Percentiles rank a stretch among this genome's conserved stretches.
These are phyloP conservation scores for Sicyos edulis DNA, from an alignment of 306 rosid species.

Conservation along the genomic window DNA sequence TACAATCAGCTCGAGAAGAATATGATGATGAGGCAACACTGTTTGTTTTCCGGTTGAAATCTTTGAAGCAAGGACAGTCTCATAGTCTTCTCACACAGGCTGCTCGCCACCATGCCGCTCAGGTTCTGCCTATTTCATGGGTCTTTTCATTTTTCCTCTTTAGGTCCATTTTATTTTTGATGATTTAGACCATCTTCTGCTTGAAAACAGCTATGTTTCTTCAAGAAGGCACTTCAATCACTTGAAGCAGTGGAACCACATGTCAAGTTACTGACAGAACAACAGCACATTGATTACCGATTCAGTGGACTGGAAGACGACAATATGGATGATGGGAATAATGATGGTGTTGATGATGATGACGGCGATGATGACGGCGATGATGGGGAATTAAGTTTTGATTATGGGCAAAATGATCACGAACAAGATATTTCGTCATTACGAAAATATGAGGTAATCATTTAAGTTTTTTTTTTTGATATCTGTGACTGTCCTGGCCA, in stretches of 20 bases:
- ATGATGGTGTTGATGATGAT: conserved; percentile 35
- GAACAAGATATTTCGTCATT: conserved; percentile 51
- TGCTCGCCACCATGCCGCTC: conserved; percentile 98
- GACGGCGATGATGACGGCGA: conserved; percentile 48
- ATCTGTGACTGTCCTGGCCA: too few relatives aligned
- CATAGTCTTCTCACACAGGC: conserved; percentile 98
- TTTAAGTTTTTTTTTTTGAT: too few relatives aligned
- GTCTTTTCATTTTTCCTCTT: neutral
- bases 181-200: conserved; percentile 26
- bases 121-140: conserved; percentile 41
- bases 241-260: conserved; percentile 85
- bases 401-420: conserved; percentile 53
- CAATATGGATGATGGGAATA: conserved; percentile 43
- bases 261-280: conserved; percentile 73
- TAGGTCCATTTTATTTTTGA: conserved; percentile 7
- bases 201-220: conserved; percentile 65
- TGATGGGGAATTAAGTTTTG: conserved; percentile 88
- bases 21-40: conserved; percentile 90
- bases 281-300: conserved; percentile 88
- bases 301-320: conserved; percentile 80
- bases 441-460: conserved; percentile 45
- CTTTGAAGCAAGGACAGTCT: conserved; percentile 94
- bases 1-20: conserved; percentile 77
- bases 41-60: conserved; percentile 89
- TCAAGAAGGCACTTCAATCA: conserved; percentile 74